Evolutionary conservation across 805 yeast species (phyloP), one percentile per base, ranked within the genome.

Genomic region (Candida maltosa): DNA sequence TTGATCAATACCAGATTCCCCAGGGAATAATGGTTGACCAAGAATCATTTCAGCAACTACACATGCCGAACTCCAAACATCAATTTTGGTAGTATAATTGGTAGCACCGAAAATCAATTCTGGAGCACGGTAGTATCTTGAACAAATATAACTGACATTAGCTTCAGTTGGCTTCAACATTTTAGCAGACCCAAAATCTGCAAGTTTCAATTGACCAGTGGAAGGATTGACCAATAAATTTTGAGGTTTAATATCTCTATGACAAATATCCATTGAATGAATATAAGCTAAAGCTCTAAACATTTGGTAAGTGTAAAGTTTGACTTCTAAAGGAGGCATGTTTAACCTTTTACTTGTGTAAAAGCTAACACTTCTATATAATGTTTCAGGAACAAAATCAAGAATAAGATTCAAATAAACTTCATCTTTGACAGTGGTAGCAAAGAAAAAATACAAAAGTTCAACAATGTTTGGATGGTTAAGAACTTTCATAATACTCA

Each of bases 11-110:
- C 98, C 97, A 41, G 89, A 81, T 58, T 93, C 97, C 29, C 98
- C 98, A 9, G 98, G 98, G 65, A 93, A 93, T 46, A 93, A 69
- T 10, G 98, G 98, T 58, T 88, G 97, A 12, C 98, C 97, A 38
- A 93, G 73, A 44, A 89, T 78, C 51, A 93, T 69, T 64, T 93
- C 98, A 4, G 97, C 97, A 87, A 93, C 88, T 16, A 93, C 98
- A 68, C 98, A 93, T 15, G 96, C 96, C 10, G 95, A 87, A 10
- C 96, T 86, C 98, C 98, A 93, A 31, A 93, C 78, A 58, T 93
- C 98, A 46, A 93, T 93, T 60, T 91, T 89, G 20, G 97, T 88
- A 6, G 97, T 87, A 62, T 93, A 93, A 61, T 89, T 87, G 18
- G 95, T 84, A 10, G 97, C 95, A 14, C 97, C 98, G 67, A 93